phyloP scores from a whole-genome alignment of 176 grass and related monocot species.

The Hyparrhenia diplandra region DNA sequence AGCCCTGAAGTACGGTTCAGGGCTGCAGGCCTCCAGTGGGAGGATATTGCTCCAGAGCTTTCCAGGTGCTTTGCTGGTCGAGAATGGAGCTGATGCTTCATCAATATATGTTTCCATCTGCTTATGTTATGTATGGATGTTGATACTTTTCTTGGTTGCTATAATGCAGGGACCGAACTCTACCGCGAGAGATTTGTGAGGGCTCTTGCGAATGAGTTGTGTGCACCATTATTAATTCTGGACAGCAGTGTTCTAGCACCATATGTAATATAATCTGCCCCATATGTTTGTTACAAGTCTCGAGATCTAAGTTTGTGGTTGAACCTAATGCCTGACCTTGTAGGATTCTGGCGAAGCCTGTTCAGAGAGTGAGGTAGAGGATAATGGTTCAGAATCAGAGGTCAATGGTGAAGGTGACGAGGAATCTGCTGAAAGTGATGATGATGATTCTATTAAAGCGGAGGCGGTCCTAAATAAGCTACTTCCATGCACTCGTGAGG shows the following conservation, averaged over 20 bases:
- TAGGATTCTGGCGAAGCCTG: slow-evolving; percentile 72
- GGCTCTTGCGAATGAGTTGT: slow-evolving; percentile 72
- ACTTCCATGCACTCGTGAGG: slow-evolving; percentile 45
- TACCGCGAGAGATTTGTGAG: slow-evolving; percentile 79
- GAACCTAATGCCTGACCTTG: slow-evolving; percentile 27
- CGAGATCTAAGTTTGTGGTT: not conserved
- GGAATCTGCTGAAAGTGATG: slow-evolving; percentile 70
- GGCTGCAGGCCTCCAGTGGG: slow-evolving; percentile 55
- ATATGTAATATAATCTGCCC: slow-evolving; percentile 49
- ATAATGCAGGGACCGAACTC: slow-evolving; percentile 79
- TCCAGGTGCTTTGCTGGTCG: slow-evolving; percentile 56
- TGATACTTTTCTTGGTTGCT: not conserved
- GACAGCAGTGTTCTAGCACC: slow-evolving; percentile 90
- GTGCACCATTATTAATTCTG: slow-evolving; percentile 62
- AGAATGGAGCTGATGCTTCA: not conserved
- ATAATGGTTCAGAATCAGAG: slow-evolving; percentile 72
- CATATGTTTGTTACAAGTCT: not conserved
- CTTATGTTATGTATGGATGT: not conserved
- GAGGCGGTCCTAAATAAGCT: slow-evolving; percentile 49
- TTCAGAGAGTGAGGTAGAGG: slow-evolving; percentile 58
- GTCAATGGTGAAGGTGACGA: slow-evolving; percentile 51
- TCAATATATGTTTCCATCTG: not conserved
- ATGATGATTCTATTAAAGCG: slow-evolving; percentile 39
- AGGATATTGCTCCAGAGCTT: slow-evolving; percentile 81
- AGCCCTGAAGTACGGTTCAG: slow-evolving; percentile 50